Evolutionary conservation across 495 filamentous ascomycete genomes (phyloP), one percentile per base, ranked within the genome.

Genomic region (Coniosporium apollinis): DNA sequence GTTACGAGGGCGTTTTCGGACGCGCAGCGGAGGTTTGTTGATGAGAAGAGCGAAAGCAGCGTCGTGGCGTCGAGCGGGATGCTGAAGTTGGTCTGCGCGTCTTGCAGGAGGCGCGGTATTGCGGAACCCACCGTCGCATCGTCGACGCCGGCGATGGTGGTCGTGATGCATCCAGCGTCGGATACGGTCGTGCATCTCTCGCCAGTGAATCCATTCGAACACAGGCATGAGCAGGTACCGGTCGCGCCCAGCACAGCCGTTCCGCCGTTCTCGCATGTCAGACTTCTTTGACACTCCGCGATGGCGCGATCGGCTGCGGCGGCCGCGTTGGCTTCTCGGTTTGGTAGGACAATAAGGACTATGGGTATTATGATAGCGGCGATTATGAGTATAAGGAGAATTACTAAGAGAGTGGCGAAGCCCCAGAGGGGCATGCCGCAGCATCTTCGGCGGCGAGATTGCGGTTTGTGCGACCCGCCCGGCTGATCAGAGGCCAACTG

Each of bases 341-440:
- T 60, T 5, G 70, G 72, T 19, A 94, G 52, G 1, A 85, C 81
- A 33, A 94, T 63, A 29, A 94, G 64, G 35, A 84, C 72, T 13
- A 97, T 54, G 0, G 89, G 89, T 10, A 96, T 66, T n/a, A 92
- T 69, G 26, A 96, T 59, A 2, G 89, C 89, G 4, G 79, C 79
- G n/a, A 77, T 70, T 42, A 93, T 67, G n/a, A 92, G 62, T 29
- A 84, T 56, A 26, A 94, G 51, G 14, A 80, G 50, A 5, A 83
- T 49, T 22, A 86, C 56, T 19, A 79, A 54, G 18, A 92, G 46
- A 1, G 82, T 45, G 17, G 89, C 55, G 43, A 92, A 87, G 2
- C 67, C 65, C 75, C 82, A 91, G 4, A 78, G 47, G 3, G 85
- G 80, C 44, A 97, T 69, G 11, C 87, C 89, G 51, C 86, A 97